Evolutionary conservation across 2,329 filamentous ascomycete genomes (phyloP), one percentile per base, ranked within the genome.

Genomic region (Calonectria montana): DNA sequence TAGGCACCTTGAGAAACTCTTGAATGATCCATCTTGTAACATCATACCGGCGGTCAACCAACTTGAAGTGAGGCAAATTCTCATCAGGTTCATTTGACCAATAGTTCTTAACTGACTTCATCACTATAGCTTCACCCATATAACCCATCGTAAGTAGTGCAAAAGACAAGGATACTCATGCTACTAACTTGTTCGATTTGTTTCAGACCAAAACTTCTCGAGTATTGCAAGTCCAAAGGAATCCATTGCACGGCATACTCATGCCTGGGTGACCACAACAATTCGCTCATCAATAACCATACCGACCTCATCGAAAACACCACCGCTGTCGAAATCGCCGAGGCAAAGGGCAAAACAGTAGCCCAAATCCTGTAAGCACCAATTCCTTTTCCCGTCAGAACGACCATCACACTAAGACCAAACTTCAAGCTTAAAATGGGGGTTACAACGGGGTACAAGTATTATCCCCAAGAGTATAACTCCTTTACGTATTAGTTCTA

Each of bases 1-100:
- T 83, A 90, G 87, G 83, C 94, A 96, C 85, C 87, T 96, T 37
- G 93, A 95, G 88, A 93, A 89, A 81, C 88, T 96, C 65, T 86
- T 95, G 73, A 91, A 89, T 76, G 90, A 93, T 77, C 87, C 89
- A 16, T 87, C 86, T 74, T 90, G 87, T 84, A 91, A 88, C 84
- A 82, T 87, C 72, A 83, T 87, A 61, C 88, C 88, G n/a, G 91
- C 92, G n/a, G 93, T 94, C 72, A 94, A 95, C 88, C 93, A 95
- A 83, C 88, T 94, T 81, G 93, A 94, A 84, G 88, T 94, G 21
- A 73, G 88, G n/a, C n/a, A n/a, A n/a, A n/a, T n/a, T n/a, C n/a
- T n/a, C 2, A 35, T 13, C 15, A 12, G 39, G 2, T 3, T 27
- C 25, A 21, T 18, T 9, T 0, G 4, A 5, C 16, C 16, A 2